Conservation (phyloP, 768 basidiomycete genomes). For the Clitopilus hobsonii region DNA sequence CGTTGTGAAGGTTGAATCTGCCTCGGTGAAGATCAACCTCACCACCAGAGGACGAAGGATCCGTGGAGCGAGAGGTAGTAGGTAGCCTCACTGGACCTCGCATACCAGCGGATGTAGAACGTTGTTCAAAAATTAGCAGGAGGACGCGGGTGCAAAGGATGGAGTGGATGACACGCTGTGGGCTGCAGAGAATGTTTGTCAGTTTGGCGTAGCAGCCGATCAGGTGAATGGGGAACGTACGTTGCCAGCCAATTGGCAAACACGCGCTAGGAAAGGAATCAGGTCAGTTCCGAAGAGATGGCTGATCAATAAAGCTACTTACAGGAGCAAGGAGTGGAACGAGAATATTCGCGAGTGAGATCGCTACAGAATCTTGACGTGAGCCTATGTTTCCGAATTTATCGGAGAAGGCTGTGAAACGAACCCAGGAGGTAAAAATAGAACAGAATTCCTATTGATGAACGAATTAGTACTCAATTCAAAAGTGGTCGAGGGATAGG, state of each 20-base stretch:
- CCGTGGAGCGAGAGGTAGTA: too few relatives aligned
- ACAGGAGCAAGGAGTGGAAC: slow-evolving; percentile 35
- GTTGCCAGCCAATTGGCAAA: slow-evolving; percentile 40
- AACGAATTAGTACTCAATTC: background rate
- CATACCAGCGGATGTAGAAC: too few relatives aligned
- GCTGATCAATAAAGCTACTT: too few relatives aligned
- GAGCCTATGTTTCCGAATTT: background rate
- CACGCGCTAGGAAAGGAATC: slow-evolving; percentile 15
- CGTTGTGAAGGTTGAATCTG: background rate
- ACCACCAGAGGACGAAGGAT: too few relatives aligned
- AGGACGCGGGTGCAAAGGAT: slow-evolving; percentile 37
- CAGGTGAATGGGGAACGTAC: background rate
- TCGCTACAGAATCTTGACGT: background rate
- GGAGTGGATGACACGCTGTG: slow-evolving; percentile 39
- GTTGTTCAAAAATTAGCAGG: slow-evolving; percentile 31
- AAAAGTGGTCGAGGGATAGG: background rate
- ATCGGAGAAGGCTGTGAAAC: background rate
- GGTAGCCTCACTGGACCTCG: too few relatives aligned
- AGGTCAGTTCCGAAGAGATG: background rate
- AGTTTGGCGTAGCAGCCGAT: background rate
- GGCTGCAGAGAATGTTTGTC: slow-evolving; percentile 4
- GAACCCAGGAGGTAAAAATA: slow-evolving; percentile 28
- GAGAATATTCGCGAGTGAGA: slow-evolving; percentile 35
- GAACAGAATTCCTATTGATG: slow-evolving; percentile 29
- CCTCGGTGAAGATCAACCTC: too few relatives aligned